Conservation (phyloP, 345 rosid genomes). For the Gossypium ekmanianum region DNA sequence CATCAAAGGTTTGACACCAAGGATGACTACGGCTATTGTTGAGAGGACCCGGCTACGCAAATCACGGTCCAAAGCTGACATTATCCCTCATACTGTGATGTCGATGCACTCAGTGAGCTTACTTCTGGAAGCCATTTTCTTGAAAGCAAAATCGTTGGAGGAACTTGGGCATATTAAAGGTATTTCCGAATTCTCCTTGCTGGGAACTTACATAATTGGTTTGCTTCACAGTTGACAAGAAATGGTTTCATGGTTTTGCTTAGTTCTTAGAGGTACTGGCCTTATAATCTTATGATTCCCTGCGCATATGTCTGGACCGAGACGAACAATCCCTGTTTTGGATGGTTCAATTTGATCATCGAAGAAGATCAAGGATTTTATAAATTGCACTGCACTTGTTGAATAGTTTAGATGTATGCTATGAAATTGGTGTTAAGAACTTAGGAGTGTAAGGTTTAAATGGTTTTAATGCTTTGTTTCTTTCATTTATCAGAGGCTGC, state of each 20-base stretch:
- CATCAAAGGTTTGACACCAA: slow-evolving; percentile 52
- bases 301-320: background rate
- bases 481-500: slow-evolving; percentile 73
- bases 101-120: slow-evolving; percentile 90
- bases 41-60: slow-evolving; percentile 57
- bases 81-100: slow-evolving; percentile 47
- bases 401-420: background rate
- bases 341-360: background rate
- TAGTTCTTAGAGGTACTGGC: background rate
- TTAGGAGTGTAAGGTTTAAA: background rate
- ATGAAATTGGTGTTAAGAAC: background rate
- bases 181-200: slow-evolving; percentile 19
- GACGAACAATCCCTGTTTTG: background rate
- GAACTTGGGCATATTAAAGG: slow-evolving; percentile 64
- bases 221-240: background rate
- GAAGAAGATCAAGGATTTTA: background rate
- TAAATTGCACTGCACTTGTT: background rate
- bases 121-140: slow-evolving; percentile 83
- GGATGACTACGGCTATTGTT: slow-evolving; percentile 62
- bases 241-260: background rate
- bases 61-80: slow-evolving; percentile 48
- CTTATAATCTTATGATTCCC: background rate
- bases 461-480: slow-evolving; percentile 21
- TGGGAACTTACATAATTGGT: background rate
- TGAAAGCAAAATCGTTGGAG: slow-evolving; percentile 80